A percentile compares a stretch with the other conserved stretches of the same genome.
Evolutionary conservation across 2,329 filamentous ascomycete species (phyloP).

Genomic region (Alternaria panax): DNA sequence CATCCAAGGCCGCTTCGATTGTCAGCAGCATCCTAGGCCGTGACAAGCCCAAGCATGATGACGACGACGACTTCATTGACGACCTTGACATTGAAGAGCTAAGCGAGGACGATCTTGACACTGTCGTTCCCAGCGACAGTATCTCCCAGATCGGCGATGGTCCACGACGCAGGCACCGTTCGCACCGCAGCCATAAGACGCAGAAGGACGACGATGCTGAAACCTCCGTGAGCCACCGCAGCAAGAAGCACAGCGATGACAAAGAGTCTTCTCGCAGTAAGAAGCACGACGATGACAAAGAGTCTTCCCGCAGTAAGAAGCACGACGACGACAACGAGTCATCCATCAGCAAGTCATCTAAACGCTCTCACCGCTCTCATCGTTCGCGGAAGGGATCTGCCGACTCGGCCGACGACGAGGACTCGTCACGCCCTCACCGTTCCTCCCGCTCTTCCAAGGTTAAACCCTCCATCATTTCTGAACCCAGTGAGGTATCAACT

Average conservation of each 20-base stretch:
- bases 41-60: conserved; percentile 40
- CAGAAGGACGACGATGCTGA: conserved; percentile 22
- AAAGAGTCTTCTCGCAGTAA: conserved; percentile 11
- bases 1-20: conserved; percentile 42
- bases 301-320: conserved; percentile 8
- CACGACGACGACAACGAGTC: conserved; percentile 27
- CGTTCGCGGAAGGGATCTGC: conserved; percentile 36
- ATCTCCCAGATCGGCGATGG: conserved; percentile 52
- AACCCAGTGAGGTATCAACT: conserved; percentile 47
- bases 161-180: conserved; percentile 42
- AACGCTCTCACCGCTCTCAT: conserved; percentile 35
- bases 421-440: conserved; percentile 23
- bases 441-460: conserved; percentile 24
- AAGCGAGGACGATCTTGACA: conserved; percentile 50
- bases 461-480: conserved; percentile 34
- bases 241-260: conserved; percentile 20
- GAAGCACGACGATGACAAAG: conserved; percentile 22
- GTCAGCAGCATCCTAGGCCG: conserved; percentile 49
- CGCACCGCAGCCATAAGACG: conserved; percentile 24
- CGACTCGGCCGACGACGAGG: conserved; percentile 29
- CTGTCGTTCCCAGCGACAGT: conserved; percentile 57
- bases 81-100: conserved; percentile 47
- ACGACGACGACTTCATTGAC: conserved; percentile 45
- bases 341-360: conserved; percentile 39
- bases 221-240: conserved; percentile 29